These are phyloP conservation scores for Coemansia sp. DNA, from an alignment of 192 early-diverging fungal species.

Conservation along the genomic window DNA sequence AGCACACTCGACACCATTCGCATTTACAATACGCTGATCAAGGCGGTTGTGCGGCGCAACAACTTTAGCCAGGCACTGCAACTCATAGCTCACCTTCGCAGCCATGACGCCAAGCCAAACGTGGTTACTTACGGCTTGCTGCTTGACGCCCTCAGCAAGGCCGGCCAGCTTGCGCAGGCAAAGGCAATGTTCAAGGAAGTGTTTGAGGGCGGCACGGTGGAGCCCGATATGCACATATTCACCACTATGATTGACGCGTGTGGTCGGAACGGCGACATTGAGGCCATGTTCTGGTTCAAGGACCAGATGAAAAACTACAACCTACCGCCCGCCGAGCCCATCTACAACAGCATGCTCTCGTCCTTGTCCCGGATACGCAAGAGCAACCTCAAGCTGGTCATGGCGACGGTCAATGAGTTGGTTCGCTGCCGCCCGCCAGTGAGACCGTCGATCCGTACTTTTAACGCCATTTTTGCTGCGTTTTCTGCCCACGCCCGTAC, in stretches of 20 bases:
- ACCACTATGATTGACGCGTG: conserved; percentile 50
- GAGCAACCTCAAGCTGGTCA: conserved; percentile 23
- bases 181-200: conserved; percentile 32
- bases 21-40: conserved; percentile 46
- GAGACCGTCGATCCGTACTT: conserved; percentile 35
- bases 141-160: conserved; percentile 52
- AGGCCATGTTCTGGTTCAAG: conserved; percentile 30
- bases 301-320: conserved; percentile 27
- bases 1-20: conserved; percentile 26
- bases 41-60: conserved; percentile 35
- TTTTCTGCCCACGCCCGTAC: conserved; percentile 26
- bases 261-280: conserved; percentile 38
- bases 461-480: conserved; percentile 45
- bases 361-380: conserved; percentile 29
- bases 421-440: conserved; percentile 24
- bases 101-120: conserved; percentile 27
- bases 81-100: conserved; percentile 42
- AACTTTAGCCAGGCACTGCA: conserved; percentile 31
- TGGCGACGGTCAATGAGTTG: conserved; percentile 26
- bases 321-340: conserved; percentile 17
- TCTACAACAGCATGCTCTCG: conserved; percentile 48
- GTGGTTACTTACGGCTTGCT: conserved; percentile 46
- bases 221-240: conserved; percentile 43
- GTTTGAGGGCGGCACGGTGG: conserved; percentile 16
- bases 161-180: conserved; percentile 34